Evolutionary conservation across 2,329 filamentous ascomycete genomes (phyloP), one percentile per base, ranked within the genome.

Genomic region (Trichoderma harzianum): DNA sequence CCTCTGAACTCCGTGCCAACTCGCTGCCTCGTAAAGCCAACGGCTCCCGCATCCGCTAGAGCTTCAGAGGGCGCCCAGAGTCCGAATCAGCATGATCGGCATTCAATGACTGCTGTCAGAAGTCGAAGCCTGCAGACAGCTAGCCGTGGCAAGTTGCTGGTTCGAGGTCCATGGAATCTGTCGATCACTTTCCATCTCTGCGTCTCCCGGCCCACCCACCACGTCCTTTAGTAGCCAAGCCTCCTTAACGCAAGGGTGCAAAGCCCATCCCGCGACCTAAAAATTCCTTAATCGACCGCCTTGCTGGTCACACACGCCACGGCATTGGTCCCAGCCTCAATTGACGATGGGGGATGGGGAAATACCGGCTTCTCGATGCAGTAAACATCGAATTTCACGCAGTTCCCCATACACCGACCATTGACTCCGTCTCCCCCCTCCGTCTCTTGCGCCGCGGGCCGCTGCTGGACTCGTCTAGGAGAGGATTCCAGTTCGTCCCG

Each of bases 261-360:
- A 72, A 70, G 71, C 71, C 67, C 71, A 55, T 72, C 67, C 71
- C 71, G 71, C 65, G 70, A 70, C 65, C 65, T 64, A 69, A 69
- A 62, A 70, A 58, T 72, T 64, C 47, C 43, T 61, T 51, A 72
- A 72, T 72, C 55, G 39, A 68, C 65, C 26, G 66, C 70, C 61
- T 57, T 57, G 58, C 55, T 53, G 53, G 65, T 34, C 58, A 47
- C 47, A 66, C 55, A 55, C 58, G 53, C 61, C 63, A 61, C 61
- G 57, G 58, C 64, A 72, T 69, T 72, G 65, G 65, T 43, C 65
- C 26, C 60, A 36, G 51, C 65, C 62, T 51, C 51, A 30, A 43
- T 60, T 64, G 63, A 21, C 18, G 32, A 36, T 47, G 28, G 26
- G 43, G 6, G 14, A 72, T 65, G 66, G 71, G 71, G 51, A 72